phyloP scores from a whole-genome alignment of 116 monocot species.

The Trichopus zeylanicus region DNA sequence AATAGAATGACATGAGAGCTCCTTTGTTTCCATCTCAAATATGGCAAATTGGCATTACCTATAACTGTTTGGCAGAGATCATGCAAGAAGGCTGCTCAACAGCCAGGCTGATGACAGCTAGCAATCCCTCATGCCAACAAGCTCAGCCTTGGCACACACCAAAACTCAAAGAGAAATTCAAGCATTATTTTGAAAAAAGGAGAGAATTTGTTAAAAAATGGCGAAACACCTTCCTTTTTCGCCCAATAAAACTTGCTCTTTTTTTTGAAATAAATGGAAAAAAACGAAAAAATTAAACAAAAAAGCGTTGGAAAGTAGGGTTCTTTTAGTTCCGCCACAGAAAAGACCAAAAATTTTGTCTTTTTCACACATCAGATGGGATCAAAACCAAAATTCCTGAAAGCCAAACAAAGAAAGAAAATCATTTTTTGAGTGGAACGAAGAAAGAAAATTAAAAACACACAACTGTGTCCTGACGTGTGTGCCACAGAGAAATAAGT shows the following conservation, averaged over 20 bases:
- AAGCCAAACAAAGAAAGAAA: not conserved
- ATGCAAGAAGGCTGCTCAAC: slow-evolving; percentile 48
- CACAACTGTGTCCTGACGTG: no score
- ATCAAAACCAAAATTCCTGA: not conserved
- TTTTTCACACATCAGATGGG: not conserved
- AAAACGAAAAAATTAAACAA: no score
- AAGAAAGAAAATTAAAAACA: not conserved
- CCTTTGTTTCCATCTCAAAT: no score
- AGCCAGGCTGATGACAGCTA: slow-evolving; percentile 48
- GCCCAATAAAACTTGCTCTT: not conserved
- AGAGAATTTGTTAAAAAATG: no score
- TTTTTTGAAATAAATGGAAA: no score
- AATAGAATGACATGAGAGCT: not conserved
- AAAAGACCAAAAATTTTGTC: not conserved
- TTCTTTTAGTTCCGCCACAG: not conserved
- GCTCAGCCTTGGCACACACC: slow-evolving; percentile 3
- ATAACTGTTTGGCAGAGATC: slow-evolving; percentile 18
- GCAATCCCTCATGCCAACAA: slow-evolving; percentile 38
- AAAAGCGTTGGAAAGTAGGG: no score
- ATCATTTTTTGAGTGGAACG: no score
- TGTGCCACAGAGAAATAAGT: no score
- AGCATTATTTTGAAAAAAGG: not conserved
- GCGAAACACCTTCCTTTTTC: no score
- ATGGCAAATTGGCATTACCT: no score
- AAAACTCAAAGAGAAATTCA: slow-evolving; percentile 1